Conservation (phyloP, 179 eudicot genomes). For the Silene noctiflora region DNA sequence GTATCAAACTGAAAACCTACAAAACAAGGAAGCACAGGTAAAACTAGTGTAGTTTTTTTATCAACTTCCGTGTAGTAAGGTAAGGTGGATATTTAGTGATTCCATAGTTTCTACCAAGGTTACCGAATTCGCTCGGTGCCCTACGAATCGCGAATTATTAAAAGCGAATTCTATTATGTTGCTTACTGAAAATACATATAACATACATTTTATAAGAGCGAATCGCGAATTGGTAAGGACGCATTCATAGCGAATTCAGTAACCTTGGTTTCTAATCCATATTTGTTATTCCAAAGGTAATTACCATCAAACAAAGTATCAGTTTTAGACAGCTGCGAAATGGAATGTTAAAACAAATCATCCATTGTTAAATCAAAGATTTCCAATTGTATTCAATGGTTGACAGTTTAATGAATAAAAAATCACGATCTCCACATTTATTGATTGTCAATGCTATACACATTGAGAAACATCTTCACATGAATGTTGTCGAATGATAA, state of each 20-base stretch:
- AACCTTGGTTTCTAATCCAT: neutral
- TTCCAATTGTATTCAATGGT: neutral
- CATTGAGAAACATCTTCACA: no score
- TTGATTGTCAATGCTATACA: no score
- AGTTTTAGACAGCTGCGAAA: neutral
- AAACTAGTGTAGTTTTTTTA: neutral
- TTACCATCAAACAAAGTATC: neutral
- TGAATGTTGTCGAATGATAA: neutral
- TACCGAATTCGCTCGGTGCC: no score
- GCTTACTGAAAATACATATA: no score
- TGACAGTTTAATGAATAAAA: no score
- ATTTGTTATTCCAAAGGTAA: neutral
- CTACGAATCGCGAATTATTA: no score
- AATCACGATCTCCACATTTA: no score
- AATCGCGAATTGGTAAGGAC: no score
- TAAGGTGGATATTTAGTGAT: neutral
- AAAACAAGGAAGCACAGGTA: constrained; percentile 17
- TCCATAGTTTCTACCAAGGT: no score
- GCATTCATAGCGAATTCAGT: no score
- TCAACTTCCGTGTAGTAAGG: neutral
- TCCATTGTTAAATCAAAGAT: neutral
- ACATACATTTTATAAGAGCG: no score
- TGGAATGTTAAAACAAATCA: neutral
- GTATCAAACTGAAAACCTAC: constrained; percentile 89
- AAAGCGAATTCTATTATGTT: no score